Conservation (phyloP, 2,329 filamentous ascomycete species). For the Curvularia lunata region DNA sequence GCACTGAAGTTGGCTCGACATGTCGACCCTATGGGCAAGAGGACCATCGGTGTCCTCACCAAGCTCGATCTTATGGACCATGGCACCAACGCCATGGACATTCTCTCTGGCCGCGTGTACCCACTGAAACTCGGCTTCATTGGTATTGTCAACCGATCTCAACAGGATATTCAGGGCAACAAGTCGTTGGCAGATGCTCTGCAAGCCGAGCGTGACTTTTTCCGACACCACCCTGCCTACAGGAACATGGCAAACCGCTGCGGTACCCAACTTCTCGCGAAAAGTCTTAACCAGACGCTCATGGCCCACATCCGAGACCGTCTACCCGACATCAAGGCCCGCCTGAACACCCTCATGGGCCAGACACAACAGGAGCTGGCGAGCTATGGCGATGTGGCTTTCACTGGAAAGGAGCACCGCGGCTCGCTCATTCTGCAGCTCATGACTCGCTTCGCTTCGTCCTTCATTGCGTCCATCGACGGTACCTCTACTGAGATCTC, state of each 20-base stretch:
- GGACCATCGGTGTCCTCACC: slow-evolving; percentile 95
- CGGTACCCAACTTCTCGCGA: slow-evolving; percentile 92
- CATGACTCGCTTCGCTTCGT: slow-evolving; percentile 97
- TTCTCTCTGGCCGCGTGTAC: slow-evolving; percentile 95
- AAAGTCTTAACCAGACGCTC: slow-evolving; percentile 90
- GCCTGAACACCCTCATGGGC: slow-evolving; percentile 98
- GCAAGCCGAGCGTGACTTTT: slow-evolving; percentile 90
- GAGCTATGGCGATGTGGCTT: slow-evolving; percentile 97
- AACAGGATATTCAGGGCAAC: slow-evolving; percentile 95
- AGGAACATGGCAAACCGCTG: slow-evolving; percentile 93
- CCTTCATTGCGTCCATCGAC: slow-evolving; percentile 98
- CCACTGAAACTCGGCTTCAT: slow-evolving; percentile 97
- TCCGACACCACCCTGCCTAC: slow-evolving; percentile 95
- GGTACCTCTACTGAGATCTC: slow-evolving; percentile 98
- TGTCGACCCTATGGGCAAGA: slow-evolving; percentile 91
- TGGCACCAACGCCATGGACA: slow-evolving; percentile 95
- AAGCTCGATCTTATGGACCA: slow-evolving; percentile 99
- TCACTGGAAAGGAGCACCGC: slow-evolving; percentile 94
- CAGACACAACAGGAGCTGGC: slow-evolving; percentile 98
- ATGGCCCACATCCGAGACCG: slow-evolving; percentile 97
- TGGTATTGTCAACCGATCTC: slow-evolving; percentile 95
- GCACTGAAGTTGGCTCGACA: slow-evolving; percentile 94
- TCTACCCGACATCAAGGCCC: slow-evolving; percentile 95
- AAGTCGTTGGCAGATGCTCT: slow-evolving; percentile 94
- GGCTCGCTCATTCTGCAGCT: slow-evolving; percentile 94